phyloP scores from a whole-genome alignment of 768 basidiomycete species.

The Tylopilus sp. region DNA sequence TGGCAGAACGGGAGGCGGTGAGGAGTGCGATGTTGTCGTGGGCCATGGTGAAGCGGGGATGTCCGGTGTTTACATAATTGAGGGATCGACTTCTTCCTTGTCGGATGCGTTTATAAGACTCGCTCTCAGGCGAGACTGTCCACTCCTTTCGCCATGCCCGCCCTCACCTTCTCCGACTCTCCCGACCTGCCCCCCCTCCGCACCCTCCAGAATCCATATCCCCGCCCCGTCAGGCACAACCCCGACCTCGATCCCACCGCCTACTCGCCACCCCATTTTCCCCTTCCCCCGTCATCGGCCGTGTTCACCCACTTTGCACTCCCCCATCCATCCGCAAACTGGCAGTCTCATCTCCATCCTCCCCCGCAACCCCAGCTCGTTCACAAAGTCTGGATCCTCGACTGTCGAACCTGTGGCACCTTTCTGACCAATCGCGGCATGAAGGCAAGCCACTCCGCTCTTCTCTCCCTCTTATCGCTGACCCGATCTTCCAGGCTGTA shows the following conservation, averaged over 20 bases:
- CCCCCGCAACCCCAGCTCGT: slow-evolving; percentile 41
- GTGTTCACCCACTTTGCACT: slow-evolving; percentile 28
- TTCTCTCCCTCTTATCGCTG: not conserved
- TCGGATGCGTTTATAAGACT: slow-evolving; percentile 30
- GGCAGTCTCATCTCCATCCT: slow-evolving; percentile 37
- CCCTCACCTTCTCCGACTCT: slow-evolving; percentile 20
- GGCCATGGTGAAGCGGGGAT: slow-evolving; percentile 27
- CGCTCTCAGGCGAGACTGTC: slow-evolving; percentile 34
- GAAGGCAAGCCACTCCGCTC: slow-evolving; percentile 50
- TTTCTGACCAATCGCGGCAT: slow-evolving; percentile 84
- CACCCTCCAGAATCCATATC: slow-evolving; percentile 19
- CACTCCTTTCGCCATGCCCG: slow-evolving; percentile 30
- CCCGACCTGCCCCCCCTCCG: slow-evolving; percentile 4
- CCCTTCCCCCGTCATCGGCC: slow-evolving; percentile 16
- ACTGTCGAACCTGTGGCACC: slow-evolving; percentile 68
- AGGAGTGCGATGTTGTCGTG: slow-evolving; percentile 51
- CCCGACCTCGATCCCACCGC: slow-evolving; percentile 12
- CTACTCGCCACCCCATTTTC: slow-evolving; percentile 10
- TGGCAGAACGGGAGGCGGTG: slow-evolving; percentile 58
- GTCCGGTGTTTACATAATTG: slow-evolving; percentile 25
- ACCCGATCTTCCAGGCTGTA: slow-evolving; percentile 55
- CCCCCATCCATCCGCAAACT: slow-evolving; percentile 18
- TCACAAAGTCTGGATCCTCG: slow-evolving; percentile 80
- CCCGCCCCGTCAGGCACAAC: slow-evolving; percentile 17
- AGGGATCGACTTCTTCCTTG: slow-evolving; percentile 27